A percentile compares a stretch with the other conserved stretches of the same genome.
Evolutionary conservation across 2,329 filamentous ascomycete genomes (phyloP).

Genomic region (Remersonia thermophila): DNA sequence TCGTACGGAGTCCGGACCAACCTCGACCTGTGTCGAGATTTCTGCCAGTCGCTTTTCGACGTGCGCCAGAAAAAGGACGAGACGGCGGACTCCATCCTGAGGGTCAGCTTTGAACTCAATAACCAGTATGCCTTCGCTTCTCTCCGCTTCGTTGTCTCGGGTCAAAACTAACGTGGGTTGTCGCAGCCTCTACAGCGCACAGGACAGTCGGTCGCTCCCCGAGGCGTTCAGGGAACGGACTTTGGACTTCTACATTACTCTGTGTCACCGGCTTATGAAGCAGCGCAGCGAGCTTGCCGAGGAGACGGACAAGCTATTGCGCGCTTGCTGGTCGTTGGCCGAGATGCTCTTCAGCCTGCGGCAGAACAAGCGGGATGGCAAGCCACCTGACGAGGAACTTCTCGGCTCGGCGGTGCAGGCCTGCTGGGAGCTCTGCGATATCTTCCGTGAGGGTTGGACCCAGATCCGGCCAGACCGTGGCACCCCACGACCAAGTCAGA

Average conservation of each 20-base stretch:
- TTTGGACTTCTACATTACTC: constrained; percentile 83
- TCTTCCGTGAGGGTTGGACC: constrained; percentile 87
- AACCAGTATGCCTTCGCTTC: constrained; percentile 53
- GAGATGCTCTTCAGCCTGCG: constrained; percentile 89
- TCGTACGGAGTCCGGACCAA: constrained; percentile 59
- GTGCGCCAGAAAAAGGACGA: constrained; percentile 68
- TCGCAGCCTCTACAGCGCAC: constrained; percentile 68
- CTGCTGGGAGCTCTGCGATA: constrained; percentile 88
- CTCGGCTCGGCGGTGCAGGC: constrained; percentile 80
- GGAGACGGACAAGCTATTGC: constrained; percentile 72
- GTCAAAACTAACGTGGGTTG: constrained; percentile 16
- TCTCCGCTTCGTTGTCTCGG: neutral
- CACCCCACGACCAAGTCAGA: constrained; percentile 71
- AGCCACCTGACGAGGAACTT: constrained; percentile 65
- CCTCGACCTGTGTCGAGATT: constrained; percentile 78
- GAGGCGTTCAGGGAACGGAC: constrained; percentile 82
- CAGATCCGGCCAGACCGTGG: constrained; percentile 75
- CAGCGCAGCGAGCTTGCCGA: constrained; percentile 66
- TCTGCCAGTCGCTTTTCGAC: constrained; percentile 85
- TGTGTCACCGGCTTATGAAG: constrained; percentile 95
- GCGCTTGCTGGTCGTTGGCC: constrained; percentile 79
- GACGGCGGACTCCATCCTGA: constrained; percentile 68
- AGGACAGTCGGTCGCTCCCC: constrained; percentile 65
- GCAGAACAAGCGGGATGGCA: constrained; percentile 66
- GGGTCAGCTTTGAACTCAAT: constrained; percentile 90